Conservation (phyloP, 2,329 filamentous ascomycete genomes). For the Penicillium sp. region DNA sequence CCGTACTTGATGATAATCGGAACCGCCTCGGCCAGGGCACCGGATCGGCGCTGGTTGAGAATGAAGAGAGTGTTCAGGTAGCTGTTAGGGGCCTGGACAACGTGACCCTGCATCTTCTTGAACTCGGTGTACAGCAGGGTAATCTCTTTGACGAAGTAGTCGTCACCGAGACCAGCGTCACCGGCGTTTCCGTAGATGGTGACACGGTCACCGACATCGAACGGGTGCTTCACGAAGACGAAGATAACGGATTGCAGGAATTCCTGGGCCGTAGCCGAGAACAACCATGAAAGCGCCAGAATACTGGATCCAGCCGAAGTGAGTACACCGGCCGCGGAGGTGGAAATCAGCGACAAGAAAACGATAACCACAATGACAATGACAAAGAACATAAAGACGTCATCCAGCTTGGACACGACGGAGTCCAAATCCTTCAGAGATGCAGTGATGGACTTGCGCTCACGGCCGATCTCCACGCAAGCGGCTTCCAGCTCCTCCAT, state of each 20-base stretch:
- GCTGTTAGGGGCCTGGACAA: conserved; percentile 93
- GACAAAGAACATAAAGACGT: conserved; percentile 85
- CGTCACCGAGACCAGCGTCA: conserved; percentile 72
- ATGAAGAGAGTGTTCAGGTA: conserved; percentile 92
- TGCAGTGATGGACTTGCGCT: conserved; percentile 92
- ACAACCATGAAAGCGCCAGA: conserved; percentile 88
- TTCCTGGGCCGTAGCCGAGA: conserved; percentile 89
- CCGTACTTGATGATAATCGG: conserved; percentile 85
- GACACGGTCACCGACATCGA: conserved; percentile 91
- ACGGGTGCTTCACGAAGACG: conserved; percentile 95
- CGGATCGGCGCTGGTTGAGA: conserved; percentile 87
- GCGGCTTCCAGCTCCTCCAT: conserved; percentile 93
- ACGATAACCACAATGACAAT: conserved; percentile 77
- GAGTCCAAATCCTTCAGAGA: conserved; percentile 94
- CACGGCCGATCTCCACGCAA: conserved; percentile 89
- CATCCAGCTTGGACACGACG: conserved; percentile 84
- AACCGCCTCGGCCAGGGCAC: conserved; percentile 81
- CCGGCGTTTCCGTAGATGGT: conserved; percentile 89
- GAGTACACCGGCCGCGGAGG: conserved; percentile 85
- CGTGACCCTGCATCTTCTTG: conserved; percentile 97
- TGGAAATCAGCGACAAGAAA: conserved; percentile 84
- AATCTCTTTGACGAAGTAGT: conserved; percentile 96
- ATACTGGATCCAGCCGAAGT: conserved; percentile 83
- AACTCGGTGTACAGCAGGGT: conserved; percentile 92
- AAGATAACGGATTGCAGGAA: conserved; percentile 93